Evolutionary conservation across 2,329 filamentous ascomycete genomes (phyloP), one percentile per base, ranked within the genome.

Genomic region (Fusarium kyushuense): DNA sequence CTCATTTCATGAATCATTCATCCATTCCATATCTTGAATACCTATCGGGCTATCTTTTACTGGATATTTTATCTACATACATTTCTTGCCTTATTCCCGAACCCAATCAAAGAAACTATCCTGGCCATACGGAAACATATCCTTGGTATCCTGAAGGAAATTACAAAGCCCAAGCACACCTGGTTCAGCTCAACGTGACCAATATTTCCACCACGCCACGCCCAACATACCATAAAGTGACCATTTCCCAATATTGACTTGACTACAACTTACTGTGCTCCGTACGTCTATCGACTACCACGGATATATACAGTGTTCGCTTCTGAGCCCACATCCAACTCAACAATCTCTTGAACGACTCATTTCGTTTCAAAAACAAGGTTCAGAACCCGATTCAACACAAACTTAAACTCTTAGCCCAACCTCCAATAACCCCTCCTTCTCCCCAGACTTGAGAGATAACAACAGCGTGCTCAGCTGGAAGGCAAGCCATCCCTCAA

Each of bases 1-100:
- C 42, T 27, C 32, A 61, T 54, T 56, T 56, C 52, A 70, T 69
- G 66, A 69, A 69, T 69, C 66, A 69, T 69, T 57, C 64, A 67
- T 62, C 48, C 14, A 23, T 29, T 38, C 35, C 35, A 38, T 46
- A 16, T 46, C 43, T 32, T 42, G 13, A 13, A 63, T 27, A 12
- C 35, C 35, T 38, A 38, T 32, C 13, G 16, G n/a, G 46, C 23
- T 23, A 23, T 25, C 30, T 52, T 12, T 42, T 19, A 27, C 19
- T 27, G 14, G 30, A 36, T 42, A 42, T 59, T 38, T 32, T 2
- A 7, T 21, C 27, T 8, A 27, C 7, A 7, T 25, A 25, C 27
- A 12, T 27, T 19, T 13, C 19, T 8, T 38, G 30, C 36, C 29
- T 40, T 32, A 40, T 35, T 27, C n/a, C 32, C 21, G 21, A 43